Percentiles rank a stretch among this genome's conserved stretches.
Evolutionary conservation across 2,329 filamentous ascomycete species (phyloP).

Genomic region (Penicillium sp.): DNA sequence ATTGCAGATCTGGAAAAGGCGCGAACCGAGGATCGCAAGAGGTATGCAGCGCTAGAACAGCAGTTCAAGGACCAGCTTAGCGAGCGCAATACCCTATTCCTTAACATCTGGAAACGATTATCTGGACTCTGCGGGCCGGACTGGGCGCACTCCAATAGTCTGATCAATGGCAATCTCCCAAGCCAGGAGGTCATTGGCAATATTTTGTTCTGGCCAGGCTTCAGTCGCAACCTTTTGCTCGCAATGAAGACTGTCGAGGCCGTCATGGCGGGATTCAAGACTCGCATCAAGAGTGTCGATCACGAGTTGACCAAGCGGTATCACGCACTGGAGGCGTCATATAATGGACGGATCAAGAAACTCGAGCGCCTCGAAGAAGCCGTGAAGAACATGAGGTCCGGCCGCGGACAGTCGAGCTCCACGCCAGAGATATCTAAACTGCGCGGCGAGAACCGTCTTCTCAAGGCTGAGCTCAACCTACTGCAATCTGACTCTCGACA

Average conservation of each 20-base stretch:
- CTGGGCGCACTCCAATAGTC: constrained; percentile 84
- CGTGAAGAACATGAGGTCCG: constrained; percentile 58
- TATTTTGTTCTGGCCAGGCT: constrained; percentile 71
- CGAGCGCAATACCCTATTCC: constrained; percentile 83
- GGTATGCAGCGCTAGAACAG: constrained; percentile 69
- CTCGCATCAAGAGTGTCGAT: constrained; percentile 79
- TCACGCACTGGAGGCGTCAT: constrained; percentile 73
- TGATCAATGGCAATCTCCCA: constrained; percentile 83
- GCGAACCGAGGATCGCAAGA: constrained; percentile 72
- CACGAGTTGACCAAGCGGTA: constrained; percentile 89
- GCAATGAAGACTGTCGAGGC: constrained; percentile 84
- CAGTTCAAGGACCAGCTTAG: constrained; percentile 80
- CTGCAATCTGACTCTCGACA: constrained; percentile 62
- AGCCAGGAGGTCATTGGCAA: constrained; percentile 81
- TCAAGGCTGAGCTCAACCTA: constrained; percentile 63
- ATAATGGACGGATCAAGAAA: constrained; percentile 76
- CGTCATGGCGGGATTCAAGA: constrained; percentile 72
- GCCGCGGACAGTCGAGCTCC: constrained; percentile 29
- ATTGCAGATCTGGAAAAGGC: constrained; percentile 82
- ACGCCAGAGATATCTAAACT: constrained; percentile 57
- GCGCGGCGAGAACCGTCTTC: constrained; percentile 56
- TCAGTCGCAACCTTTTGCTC: constrained; percentile 81
- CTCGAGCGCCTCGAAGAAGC: constrained; percentile 82
- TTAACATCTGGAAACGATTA: constrained; percentile 85
- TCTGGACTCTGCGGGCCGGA: constrained; percentile 82